phyloP scores from a whole-genome alignment of 2,329 filamentous ascomycete genomes.

The Xylariales sp. region DNA sequence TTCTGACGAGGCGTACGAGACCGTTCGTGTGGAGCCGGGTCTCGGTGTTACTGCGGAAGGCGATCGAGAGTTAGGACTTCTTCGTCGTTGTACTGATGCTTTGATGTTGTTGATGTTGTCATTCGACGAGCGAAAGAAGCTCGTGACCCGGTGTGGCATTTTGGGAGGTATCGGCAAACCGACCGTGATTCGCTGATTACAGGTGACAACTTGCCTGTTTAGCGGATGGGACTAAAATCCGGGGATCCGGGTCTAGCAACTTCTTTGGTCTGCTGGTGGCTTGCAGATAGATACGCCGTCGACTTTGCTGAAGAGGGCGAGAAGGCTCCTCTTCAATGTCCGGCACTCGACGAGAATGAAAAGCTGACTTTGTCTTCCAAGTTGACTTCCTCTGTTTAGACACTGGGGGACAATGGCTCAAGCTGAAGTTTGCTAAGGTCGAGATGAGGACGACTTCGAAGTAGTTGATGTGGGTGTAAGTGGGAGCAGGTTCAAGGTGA shows the following conservation, averaged over 20 bases:
- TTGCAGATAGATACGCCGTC: neutral
- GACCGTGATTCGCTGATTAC: conserved; percentile 11
- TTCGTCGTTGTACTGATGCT: conserved; percentile 27
- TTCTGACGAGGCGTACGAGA: conserved; percentile 32
- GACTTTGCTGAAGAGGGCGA: neutral
- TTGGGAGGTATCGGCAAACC: conserved; percentile 15
- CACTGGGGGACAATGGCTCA: too few species aligned
- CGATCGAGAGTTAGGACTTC: conserved; percentile 23
- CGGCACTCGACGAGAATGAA: too few species aligned
- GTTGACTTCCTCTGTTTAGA: too few species aligned
- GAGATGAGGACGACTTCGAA: too few species aligned
- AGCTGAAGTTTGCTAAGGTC: too few species aligned
- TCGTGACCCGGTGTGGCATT: conserved; percentile 56
- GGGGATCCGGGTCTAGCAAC: conserved; percentile 7
- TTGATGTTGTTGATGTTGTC: conserved; percentile 50
- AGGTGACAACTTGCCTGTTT: conserved; percentile 3
- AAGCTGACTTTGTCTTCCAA: too few species aligned
- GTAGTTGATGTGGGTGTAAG: too few species aligned
- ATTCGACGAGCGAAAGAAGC: conserved; percentile 53
- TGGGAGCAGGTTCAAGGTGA: too few species aligned
- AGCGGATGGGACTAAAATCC: conserved; percentile 7
- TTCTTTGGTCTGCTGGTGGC: conserved; percentile 4
- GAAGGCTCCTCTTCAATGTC: too few species aligned
- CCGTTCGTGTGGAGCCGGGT: conserved; percentile 28
- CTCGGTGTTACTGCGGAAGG: conserved; percentile 17